Evolutionary conservation across 352 stramenopile genomes (phyloP).

Genomic region (Paralagenidium karlingii): DNA sequence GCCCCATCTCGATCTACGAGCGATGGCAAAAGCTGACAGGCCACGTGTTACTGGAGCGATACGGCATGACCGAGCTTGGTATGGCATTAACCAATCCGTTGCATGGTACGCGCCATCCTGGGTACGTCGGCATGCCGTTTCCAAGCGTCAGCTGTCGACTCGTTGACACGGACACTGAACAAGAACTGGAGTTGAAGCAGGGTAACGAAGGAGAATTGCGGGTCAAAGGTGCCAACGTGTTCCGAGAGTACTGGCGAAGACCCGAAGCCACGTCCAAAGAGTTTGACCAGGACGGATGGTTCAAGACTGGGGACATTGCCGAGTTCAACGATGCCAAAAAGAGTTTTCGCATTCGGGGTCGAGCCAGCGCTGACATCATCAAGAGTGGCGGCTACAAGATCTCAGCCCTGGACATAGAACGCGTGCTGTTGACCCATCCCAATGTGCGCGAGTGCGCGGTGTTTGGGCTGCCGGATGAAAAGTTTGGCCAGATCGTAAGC

Average conservation of each 20-base stretch:
- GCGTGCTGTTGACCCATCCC: slow-evolving; percentile 68
- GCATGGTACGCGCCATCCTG: slow-evolving; percentile 47
- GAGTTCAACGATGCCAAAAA: slow-evolving; percentile 50
- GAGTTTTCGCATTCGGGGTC: slow-evolving; percentile 84
- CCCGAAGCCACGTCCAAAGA: slow-evolving; percentile 71
- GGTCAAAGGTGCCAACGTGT: slow-evolving; percentile 80
- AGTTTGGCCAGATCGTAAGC: slow-evolving; percentile 74
- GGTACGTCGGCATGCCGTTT: slow-evolving; percentile 77
- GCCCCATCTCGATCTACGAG: slow-evolving; percentile 62
- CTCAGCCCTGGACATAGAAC: slow-evolving; percentile 85
- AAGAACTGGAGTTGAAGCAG: slow-evolving; percentile 16
- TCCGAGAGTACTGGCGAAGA: slow-evolving; percentile 78
- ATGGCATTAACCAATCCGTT: slow-evolving; percentile 87
- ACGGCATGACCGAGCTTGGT: slow-evolving; percentile 87
- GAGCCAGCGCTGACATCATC: slow-evolving; percentile 85
- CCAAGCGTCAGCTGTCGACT: slow-evolving; percentile 72
- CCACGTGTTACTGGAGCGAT: slow-evolving; percentile 78
- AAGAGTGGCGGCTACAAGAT: slow-evolving; percentile 90
- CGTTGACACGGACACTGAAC: slow-evolving; percentile 57
- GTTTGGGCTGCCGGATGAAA: slow-evolving; percentile 74
- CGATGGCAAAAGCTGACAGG: slow-evolving; percentile 75
- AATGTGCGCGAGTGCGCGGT: slow-evolving; percentile 74
- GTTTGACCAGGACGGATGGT: slow-evolving; percentile 81
- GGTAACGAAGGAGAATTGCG: slow-evolving; percentile 66
- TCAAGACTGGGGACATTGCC: slow-evolving; percentile 86